Base-by-base conservation (phyloP, 2,329 filamentous ascomycete genomes). In the Neopestalotiopsis clavispora region DNA sequence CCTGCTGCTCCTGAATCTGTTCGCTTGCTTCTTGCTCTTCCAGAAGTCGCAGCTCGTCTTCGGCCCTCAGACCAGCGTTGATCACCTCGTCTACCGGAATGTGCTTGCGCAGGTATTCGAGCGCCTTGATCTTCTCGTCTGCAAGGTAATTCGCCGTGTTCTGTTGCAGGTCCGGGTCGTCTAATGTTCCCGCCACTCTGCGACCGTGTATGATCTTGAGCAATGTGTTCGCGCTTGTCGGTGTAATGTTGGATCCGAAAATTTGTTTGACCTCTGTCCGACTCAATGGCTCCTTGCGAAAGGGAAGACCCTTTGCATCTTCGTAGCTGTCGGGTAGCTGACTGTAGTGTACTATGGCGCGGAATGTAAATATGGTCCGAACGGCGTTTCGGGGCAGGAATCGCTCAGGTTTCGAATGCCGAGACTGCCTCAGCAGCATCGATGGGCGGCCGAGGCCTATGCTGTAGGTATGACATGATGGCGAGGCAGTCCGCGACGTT, bases 121-220 rank as follows among this genome's bases (percentile, higher is more conserved):
- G 79, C 0, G 84, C 89, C 57, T 74, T 81, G 17, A 78, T 75
- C 17, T 84, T 79, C 69, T 88, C 82, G 1, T 77, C 70, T 2
- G 77, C 67, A 9, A 79, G 78, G 71, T 81, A 90, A 10, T 77
- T 74, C 2, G 78, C 78, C 34, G 87, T 89, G 71, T 88, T 84
- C 32, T 79, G 71, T 45, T 79, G 78, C 62, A 87, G 82, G 4
- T 79, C 80, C 2, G 89, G 89, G 74, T 91, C 89, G 12, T 89
- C 84, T 57, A 91, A 80, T 3, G 89, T 90, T 42, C 90, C 90
- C 7, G 89, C 88, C 28, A 92, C 88, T 56, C 90, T 83, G 45
- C 89, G 85, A 9, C 89, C 90, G 75, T 92, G 90, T 13, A 91
- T 78, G 64, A 91, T 86, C 66, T 82, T 81, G 64, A 91, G 78